Evolutionary conservation across 495 filamentous ascomycete species (phyloP).

Genomic region (Annulohypoxylon nitens): DNA sequence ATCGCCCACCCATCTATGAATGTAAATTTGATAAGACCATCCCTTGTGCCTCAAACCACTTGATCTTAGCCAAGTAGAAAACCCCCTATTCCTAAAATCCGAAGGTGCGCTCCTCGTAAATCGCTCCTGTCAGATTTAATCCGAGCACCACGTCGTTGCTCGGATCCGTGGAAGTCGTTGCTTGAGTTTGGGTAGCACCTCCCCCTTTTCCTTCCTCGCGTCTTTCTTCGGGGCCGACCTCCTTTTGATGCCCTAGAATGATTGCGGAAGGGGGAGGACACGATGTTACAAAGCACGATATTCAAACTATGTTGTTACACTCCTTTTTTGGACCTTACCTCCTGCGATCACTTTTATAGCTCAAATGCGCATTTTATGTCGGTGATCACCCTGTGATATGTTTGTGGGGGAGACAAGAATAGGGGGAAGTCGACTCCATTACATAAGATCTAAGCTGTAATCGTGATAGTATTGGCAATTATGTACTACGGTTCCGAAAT

Average conservation of each 20-base stretch:
- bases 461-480: conserved; percentile 6
- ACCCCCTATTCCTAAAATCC: neutral
- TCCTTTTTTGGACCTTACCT: neutral
- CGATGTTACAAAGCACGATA: neutral
- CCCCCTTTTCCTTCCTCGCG: neutral
- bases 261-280: neutral
- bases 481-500: neutral
- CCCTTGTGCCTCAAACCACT: neutral
- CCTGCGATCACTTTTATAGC: neutral
- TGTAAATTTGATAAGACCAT: neutral
- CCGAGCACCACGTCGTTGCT: neutral
- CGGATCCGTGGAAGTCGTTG: neutral
- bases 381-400: neutral
- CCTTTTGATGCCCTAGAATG: neutral
- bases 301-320: neutral
- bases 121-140: neutral
- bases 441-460: neutral
- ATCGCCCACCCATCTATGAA: neutral
- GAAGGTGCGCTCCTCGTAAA: neutral
- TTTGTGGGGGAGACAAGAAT: neutral
- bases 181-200: neutral
- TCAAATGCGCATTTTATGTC: neutral
- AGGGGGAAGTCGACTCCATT: neutral
- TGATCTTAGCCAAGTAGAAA: neutral
- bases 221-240: neutral